Base-by-base conservation (phyloP, 805 yeast species). In the Yarrowia keelungensis region DNA sequence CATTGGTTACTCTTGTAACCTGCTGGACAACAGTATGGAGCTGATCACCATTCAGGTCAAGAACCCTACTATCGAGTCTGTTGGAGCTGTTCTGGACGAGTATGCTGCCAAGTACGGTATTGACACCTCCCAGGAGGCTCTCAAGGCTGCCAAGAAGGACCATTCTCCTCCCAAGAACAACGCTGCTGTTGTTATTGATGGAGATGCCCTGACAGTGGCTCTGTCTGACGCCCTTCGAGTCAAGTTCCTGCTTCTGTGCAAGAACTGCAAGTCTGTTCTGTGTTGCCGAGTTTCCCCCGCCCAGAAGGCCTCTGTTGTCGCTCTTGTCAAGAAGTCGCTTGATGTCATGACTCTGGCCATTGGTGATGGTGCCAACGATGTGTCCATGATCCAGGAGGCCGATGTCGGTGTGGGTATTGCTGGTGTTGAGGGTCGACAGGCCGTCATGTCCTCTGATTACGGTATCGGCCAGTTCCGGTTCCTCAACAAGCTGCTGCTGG, bases 351-450 rank as follows among this genome's bases (percentile, higher is more conserved):
- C 95, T 0, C 82, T 90, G 69, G 91, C 94, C 0, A 87, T 90
- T 75, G 96, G 96, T 46, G 96, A 90, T 76, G 96, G 96, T 70
- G 91, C 96, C 22, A 90, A 90, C 74, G 96, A 90, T 77, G 96
- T 90, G 53, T 91, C 96, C 9, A 90, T 90, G 96, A 90, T 90
- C 71, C 96, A 90, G 75, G 89, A 91, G 41, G 94, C 96, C 5
- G 88, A 90, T 75, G 88, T 90, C 32, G 96, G 96, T 70, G 87
- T 90, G 45, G 96, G 96, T 71, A 90, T 90, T 73, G 94, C 93
- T 2, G 96, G 96, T 71, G 94, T 89, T 74, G 96, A 90, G 79
- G 96, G 96, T 68, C 79, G 96, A 56, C 94, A 89, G 75, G 96
- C 96, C 1, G 95, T 86, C 9, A 90, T 90, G 96, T 87, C 92